These are phyloP conservation scores for Westerdykella sp. DNA, from an alignment of 2,329 filamentous ascomycete genomes.

Conservation along the genomic window DNA sequence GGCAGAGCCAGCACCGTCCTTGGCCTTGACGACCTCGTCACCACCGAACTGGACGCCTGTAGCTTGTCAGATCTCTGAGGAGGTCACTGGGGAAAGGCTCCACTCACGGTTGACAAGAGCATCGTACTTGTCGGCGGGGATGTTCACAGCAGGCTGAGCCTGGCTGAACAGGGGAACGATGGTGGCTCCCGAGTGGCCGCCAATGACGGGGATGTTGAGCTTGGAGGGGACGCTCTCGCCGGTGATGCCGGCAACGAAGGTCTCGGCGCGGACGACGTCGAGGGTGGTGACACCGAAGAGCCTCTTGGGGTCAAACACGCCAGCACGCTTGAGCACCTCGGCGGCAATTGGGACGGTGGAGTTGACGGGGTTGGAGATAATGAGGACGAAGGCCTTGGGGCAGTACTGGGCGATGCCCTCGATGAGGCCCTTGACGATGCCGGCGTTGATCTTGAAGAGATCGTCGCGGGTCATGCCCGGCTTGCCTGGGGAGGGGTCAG, in stretches of 20 bases:
- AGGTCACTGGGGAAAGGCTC: neutral
- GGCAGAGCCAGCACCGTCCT: conserved; percentile 83
- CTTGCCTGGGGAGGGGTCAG: conserved; percentile 63
- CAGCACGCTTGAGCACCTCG: conserved; percentile 89
- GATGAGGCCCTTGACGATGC: conserved; percentile 91
- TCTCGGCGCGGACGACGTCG: conserved; percentile 96
- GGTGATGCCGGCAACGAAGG: conserved; percentile 80
- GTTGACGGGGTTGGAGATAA: conserved; percentile 99
- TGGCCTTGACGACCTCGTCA: conserved; percentile 93
- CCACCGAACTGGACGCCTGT: conserved; percentile 86
- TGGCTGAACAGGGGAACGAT: conserved; percentile 97
- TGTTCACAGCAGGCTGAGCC: conserved; percentile 69
- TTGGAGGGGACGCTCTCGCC: conserved; percentile 78
- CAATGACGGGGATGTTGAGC: conserved; percentile 83
- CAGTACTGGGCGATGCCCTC: conserved; percentile 80
- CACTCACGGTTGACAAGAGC: conserved; percentile 73
- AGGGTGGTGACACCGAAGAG: conserved; percentile 98
- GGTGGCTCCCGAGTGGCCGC: conserved; percentile 95
- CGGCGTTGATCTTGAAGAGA: conserved; percentile 99
- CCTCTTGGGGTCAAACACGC: conserved; percentile 89
- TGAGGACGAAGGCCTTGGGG: conserved; percentile 88
- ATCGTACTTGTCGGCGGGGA: conserved; percentile 85
- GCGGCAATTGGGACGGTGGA: conserved; percentile 96
- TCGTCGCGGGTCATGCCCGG: conserved; percentile 99
- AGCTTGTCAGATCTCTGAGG: conserved; percentile 4